Conservation (phyloP, 805 yeast species). For the Wickerhamiella bombiphila region DNA sequence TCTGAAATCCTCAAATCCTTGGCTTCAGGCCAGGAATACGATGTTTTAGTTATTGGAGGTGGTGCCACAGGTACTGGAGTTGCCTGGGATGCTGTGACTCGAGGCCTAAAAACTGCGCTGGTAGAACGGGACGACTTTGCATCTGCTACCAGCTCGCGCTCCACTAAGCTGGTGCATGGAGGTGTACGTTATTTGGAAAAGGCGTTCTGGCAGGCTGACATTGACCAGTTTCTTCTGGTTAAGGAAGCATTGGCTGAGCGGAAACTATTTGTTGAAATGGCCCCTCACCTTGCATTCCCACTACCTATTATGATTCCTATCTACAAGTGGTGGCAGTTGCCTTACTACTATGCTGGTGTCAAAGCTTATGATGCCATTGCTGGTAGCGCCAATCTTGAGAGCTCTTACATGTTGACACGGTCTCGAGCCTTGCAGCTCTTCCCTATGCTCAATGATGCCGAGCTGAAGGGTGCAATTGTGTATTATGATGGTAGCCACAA, state of each 20-base stretch:
- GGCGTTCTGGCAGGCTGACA: constrained; percentile 83
- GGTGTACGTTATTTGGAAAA: constrained; percentile 92
- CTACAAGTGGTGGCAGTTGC: constrained; percentile 89
- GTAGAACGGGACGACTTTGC: constrained; percentile 85
- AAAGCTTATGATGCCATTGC: constrained; percentile 87
- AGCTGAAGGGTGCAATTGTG: constrained; percentile 78
- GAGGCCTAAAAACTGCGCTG: constrained; percentile 80
- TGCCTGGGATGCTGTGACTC: constrained; percentile 77
- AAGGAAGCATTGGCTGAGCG: constrained; percentile 82
- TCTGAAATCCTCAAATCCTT: constrained; percentile 18
- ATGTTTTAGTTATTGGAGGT: constrained; percentile 82
- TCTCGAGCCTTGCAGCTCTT: constrained; percentile 55
- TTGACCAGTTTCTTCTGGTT: constrained; percentile 76
- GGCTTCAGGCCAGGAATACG: constrained; percentile 38
- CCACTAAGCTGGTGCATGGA: constrained; percentile 95
- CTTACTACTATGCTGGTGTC: constrained; percentile 84
- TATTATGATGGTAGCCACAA: constrained; percentile 93
- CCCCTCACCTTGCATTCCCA: constrained; percentile 77
- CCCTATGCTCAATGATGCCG: constrained; percentile 69
- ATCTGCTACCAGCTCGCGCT: constrained; percentile 81
- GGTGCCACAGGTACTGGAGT: constrained; percentile 95
- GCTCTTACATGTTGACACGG: constrained; percentile 57
- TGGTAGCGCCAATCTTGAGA: constrained; percentile 70
- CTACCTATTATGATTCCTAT: constrained; percentile 94
- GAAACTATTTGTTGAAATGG: constrained; percentile 71